These are phyloP conservation scores for Tuber melanosporum DNA, from an alignment of 495 filamentous ascomycete genomes.

Conservation along the genomic window DNA sequence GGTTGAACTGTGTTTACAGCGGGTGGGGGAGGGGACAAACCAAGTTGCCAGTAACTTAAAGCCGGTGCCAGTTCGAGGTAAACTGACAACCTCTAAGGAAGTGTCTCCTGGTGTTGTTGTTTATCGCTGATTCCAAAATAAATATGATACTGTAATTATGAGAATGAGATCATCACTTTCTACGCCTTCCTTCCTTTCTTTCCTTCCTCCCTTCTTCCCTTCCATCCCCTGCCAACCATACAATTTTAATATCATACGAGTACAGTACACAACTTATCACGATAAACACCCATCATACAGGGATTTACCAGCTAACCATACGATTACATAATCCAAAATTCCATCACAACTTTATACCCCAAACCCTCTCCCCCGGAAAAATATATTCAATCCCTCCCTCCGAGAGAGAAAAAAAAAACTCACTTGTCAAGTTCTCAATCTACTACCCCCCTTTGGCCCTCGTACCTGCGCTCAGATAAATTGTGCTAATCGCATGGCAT, in stretches of 20 bases:
- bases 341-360: neutral
- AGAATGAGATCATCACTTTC: slow-evolving; percentile 1
- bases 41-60: neutral
- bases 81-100: neutral
- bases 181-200: neutral
- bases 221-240: neutral
- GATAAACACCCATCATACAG: neutral
- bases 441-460: neutral
- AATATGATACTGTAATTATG: neutral
- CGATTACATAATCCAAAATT: neutral
- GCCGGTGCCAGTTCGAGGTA: neutral
- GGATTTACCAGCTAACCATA: neutral
- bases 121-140: neutral
- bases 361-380: neutral
- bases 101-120: neutral
- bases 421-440: neutral
- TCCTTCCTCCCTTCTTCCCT: neutral
- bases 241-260: neutral
- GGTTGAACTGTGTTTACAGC: neutral
- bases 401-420: neutral
- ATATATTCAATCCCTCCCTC: neutral
- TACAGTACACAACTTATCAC: neutral
- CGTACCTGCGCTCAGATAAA: neutral
- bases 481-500: neutral
- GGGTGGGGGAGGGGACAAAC: neutral